Percentiles rank a stretch among this genome's conserved stretches.
phyloP scores from a whole-genome alignment of 768 basidiomycete genomes.

The Russula earlei region DNA sequence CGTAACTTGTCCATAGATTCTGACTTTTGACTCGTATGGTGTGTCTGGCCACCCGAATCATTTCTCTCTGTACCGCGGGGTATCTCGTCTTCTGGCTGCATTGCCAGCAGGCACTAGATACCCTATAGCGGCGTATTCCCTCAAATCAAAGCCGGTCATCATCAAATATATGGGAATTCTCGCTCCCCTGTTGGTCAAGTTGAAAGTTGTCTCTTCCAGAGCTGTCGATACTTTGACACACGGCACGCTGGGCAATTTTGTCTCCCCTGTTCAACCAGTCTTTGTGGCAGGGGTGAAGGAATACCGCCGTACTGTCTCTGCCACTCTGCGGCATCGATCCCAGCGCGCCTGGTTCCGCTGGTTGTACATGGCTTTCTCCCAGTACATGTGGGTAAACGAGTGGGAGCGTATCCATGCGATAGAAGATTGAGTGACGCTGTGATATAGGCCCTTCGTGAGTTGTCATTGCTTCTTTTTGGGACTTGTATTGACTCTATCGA shows the following conservation, averaged over 20 bases:
- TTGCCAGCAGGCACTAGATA: conserved; percentile 13
- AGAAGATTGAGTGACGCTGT: not conserved
- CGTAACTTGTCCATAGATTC: conserved; percentile 41
- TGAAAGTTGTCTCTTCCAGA: conserved; percentile 27
- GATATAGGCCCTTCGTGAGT: not conserved
- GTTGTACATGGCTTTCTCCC: conserved; percentile 69
- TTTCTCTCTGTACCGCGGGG: conserved; percentile 53
- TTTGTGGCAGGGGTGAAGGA: conserved; percentile 49
- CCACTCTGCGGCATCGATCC: conserved; percentile 63
- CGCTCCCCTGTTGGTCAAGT: conserved; percentile 42
- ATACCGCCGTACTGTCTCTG: conserved; percentile 48
- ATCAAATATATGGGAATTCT: conserved; percentile 56
- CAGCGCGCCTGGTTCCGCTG: conserved; percentile 89
- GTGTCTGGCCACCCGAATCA: conserved; percentile 88
- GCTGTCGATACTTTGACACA: conserved; percentile 1
- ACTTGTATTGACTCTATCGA: not conserved
- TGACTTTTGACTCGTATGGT: conserved; percentile 75
- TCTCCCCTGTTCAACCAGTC: conserved; percentile 26
- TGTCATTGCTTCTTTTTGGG: not conserved
- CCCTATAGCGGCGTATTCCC: conserved; percentile 39
- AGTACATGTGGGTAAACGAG: conserved; percentile 91
- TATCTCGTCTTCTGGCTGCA: conserved; percentile 32
- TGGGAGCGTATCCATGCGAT: conserved; percentile 47
- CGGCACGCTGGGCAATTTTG: not conserved
- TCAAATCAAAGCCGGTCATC: conserved; percentile 46